Evolutionary conservation across 495 filamentous ascomycete genomes (phyloP), one percentile per base, ranked within the genome.

Genomic region (Lophiostoma macrostomum): DNA sequence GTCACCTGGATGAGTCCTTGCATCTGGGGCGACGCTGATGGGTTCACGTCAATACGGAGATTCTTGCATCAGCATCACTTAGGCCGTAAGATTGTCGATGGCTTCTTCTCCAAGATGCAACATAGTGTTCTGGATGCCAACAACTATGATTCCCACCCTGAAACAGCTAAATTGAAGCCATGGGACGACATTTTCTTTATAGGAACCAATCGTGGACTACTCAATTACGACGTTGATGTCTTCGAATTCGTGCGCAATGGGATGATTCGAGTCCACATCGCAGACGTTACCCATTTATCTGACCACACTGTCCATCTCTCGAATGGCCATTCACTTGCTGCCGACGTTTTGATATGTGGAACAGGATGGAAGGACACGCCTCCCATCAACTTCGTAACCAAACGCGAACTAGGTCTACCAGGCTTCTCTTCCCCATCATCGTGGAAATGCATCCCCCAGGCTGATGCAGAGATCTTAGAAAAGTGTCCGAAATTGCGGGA

Each of bases 51-150:
- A 3, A 56, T 77, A 20, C 75, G 78, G 13, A 54, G 58, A 3
- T 81, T 89, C 52, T 74, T 88, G 32, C 88, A 94, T 58, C 70
- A 73, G 10, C 86, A 86, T 1, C 74, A 70, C 53, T 53, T 88
- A 14, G 88, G 88, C 1, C 76, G 86, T 5, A 76, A 75, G 63
- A 74, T 91, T 28, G 81, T 85, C 2, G 76, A 87, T 55, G 58
- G 64, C 0, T 91, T 91, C 66, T 93, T 85, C 82, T 60, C 54
- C 1, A 74, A 82, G 3, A 67, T 91, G 2, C 76, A 68, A 11
- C 71, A 77, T 44, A 82, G 87, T 53, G 74, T 86, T 5, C 59
- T 83, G 16, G 65, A 72, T 12, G 67, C 81, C 1, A 85, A 83
- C 58, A 73, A 74, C 6, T 83, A 78, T 59, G 72, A 80, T 53